These are phyloP conservation scores for Lonicera japonica DNA, from an alignment of 129 eudicot genomes.

Conservation along the genomic window DNA sequence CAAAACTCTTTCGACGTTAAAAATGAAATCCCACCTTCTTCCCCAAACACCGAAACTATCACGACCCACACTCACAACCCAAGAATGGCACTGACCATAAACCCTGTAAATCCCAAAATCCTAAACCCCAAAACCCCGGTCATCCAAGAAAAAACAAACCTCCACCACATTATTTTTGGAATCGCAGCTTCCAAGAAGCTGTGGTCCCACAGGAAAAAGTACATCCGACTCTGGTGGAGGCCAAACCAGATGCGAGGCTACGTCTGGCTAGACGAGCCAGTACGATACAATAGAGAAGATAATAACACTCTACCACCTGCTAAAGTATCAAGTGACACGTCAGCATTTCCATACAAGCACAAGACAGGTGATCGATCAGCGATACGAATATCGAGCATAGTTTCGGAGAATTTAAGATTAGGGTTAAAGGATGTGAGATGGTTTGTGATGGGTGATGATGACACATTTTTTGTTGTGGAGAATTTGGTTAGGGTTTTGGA, in stretches of 20 bases:
- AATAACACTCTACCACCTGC: slow-evolving; percentile 17
- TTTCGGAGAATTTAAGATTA: slow-evolving; percentile 34
- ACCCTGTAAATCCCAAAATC: not conserved
- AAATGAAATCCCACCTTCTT: not conserved
- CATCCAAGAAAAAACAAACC: slow-evolving; percentile 11
- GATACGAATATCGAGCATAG: slow-evolving; percentile 41
- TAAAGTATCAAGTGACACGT: slow-evolving; percentile 30
- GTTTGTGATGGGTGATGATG: slow-evolving; percentile 64
- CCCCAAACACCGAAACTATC: not conserved
- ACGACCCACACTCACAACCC: not conserved
- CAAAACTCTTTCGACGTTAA: not conserved
- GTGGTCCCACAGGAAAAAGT: slow-evolving; percentile 34
- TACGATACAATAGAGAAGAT: not conserved
- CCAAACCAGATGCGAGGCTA: slow-evolving; percentile 35
- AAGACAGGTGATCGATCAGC: slow-evolving; percentile 27
- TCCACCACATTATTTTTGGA: slow-evolving; percentile 48
- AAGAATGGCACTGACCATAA: not conserved
- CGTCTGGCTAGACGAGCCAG: slow-evolving; percentile 38
- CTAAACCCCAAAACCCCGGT: not conserved
- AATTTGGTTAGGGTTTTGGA: slow-evolving; percentile 42
- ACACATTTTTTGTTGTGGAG: slow-evolving; percentile 41
- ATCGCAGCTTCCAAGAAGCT: slow-evolving; percentile 31
- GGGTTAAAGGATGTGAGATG: slow-evolving; percentile 41
- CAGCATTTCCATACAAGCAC: slow-evolving; percentile 25
- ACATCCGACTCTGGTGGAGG: slow-evolving; percentile 46